Evolutionary conservation across 257 asterid genomes (phyloP), one percentile per base, ranked within the genome.

Genomic region (Primulina tabacum): DNA sequence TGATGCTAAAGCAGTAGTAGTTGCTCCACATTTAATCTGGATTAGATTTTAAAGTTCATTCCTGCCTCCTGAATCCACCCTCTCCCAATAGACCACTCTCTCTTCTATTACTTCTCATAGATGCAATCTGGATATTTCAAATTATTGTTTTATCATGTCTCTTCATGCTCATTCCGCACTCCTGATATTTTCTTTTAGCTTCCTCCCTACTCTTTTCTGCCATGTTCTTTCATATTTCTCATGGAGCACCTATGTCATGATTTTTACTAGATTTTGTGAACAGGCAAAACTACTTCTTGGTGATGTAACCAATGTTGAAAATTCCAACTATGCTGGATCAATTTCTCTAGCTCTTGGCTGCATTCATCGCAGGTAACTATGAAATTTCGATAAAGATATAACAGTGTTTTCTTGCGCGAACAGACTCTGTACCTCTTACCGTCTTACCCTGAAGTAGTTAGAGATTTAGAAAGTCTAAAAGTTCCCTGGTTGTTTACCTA

Each of bases 341-440:
- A 77, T 94, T 82, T 95, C 97, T 82, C 81, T 94, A 74, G 84
- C 96, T 63, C 95, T 94, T 78, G 99, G 99, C 72, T 87, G 97
- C 79, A 91, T 91, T 57, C 97, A 94, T 83, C 84, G 96, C 92
- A 86, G 99, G 99, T 91, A 87, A 85, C 65, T 65, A 29, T 77
- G 80, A 61, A 76, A 50, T 61, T 62, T 66, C 58, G 29, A 60
- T 63, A 56, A 59, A 66, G 11, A 64, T 72, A 59, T 65, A 50
- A 53, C 47, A n/a, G 62, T 35, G 66, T 72, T 68, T 53, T 57
- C 70, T 58, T 40, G n/a, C n/a, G 50, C 35, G 7, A 67, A 66
- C 62, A n/a, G 50, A 71, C 35, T 33, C 37, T 32, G 55, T 16
- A 14, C 55, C 16, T 4, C 1, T 7, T 24, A 61, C 59, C 69